Base-by-base conservation (phyloP, 2,329 filamentous ascomycete species). In the Cercospora sp. region DNA sequence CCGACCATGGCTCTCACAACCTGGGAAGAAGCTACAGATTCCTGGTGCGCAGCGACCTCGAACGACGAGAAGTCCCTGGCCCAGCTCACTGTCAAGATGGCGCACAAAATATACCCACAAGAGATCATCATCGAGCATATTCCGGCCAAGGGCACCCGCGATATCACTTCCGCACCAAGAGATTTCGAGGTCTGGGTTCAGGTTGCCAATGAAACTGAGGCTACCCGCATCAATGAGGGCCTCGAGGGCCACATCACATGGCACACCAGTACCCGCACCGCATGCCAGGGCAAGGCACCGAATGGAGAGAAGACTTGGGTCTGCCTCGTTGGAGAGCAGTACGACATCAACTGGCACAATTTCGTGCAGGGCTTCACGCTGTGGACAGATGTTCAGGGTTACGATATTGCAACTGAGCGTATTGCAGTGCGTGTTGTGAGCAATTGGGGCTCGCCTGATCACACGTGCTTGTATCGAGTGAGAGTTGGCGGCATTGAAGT, bases 21-120 rank as follows among this genome's bases (percentile, higher is more conserved):
- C 3, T 97, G 94, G 93, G 83, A 89, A 9, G 91, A 96, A 60
- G 86, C 90, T 36, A 92, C 91, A 20, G 91, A 98, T 69, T 96
- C 93, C 79, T 98, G 93, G 91, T 98, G 94, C 78, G 89, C 90
- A 4, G 79, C 82, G 9, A 76, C 78, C 61, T 84, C 82, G 75
- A 10, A 57, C 13, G 65, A 70, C 10, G 80, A 83, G 16, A 83
- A 83, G 7, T 83, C 85, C 60, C 87, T 88, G 42, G 87, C 89
- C 1, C 86, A 88, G 63, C 81, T 98, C 16, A 87, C 86, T 8
- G 86, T 96, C 18, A 66, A 74, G 13, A 75, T 83, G 16, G 69
- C 75, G 4, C 73, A 76, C 6, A 71, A 72, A 1, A 77, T 84
- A 65, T 76, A 72, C 60, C 81, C 82, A 1, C 75, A 74, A 5